A percentile compares a stretch with the other conserved stretches of the same genome.
These are phyloP conservation scores for Aspergillaceae sp. DNA, from an alignment of 2,329 filamentous ascomycete species.

Conservation along the genomic window DNA sequence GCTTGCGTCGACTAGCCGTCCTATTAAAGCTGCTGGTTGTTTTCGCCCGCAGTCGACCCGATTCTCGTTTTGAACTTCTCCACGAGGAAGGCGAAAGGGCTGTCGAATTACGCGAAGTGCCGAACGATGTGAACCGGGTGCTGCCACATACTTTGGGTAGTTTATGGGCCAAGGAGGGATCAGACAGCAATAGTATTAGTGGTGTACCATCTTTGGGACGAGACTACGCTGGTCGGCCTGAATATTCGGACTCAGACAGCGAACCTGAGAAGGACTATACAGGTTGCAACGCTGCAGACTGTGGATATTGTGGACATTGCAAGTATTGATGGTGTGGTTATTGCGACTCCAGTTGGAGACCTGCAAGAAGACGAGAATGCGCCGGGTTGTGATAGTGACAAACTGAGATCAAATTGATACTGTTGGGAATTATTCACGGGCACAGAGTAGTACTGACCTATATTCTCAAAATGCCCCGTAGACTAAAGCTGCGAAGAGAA, in stretches of 20 bases:
- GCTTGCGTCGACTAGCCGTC: constrained; percentile 10
- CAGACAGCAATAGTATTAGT: background rate
- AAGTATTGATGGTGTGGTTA: background rate
- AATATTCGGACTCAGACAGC: background rate
- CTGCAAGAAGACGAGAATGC: too few relatives aligned
- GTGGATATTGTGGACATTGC: background rate
- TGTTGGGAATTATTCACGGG: too few relatives aligned
- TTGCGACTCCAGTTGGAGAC: too few relatives aligned
- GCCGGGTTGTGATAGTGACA: too few relatives aligned
- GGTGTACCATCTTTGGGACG: too few relatives aligned
- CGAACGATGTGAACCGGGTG: background rate
- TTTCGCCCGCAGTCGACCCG: constrained; percentile 11
- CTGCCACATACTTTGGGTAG: background rate
- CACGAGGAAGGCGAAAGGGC: constrained; percentile 14
- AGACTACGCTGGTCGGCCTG: too few relatives aligned
- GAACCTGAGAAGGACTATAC: background rate
- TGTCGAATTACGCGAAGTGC: constrained; percentile 24
- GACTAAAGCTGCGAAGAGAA: too few relatives aligned
- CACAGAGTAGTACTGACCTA: too few relatives aligned
- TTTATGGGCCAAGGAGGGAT: background rate
- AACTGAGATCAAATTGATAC: too few relatives aligned
- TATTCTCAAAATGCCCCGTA: too few relatives aligned
- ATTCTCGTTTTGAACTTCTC: constrained; percentile 16
- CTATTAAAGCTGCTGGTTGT: constrained; percentile 15
- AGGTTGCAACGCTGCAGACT: background rate